Evolutionary conservation across 1,284 basidiomycete genomes (phyloP).

Genomic region (Naganishia albida): DNA sequence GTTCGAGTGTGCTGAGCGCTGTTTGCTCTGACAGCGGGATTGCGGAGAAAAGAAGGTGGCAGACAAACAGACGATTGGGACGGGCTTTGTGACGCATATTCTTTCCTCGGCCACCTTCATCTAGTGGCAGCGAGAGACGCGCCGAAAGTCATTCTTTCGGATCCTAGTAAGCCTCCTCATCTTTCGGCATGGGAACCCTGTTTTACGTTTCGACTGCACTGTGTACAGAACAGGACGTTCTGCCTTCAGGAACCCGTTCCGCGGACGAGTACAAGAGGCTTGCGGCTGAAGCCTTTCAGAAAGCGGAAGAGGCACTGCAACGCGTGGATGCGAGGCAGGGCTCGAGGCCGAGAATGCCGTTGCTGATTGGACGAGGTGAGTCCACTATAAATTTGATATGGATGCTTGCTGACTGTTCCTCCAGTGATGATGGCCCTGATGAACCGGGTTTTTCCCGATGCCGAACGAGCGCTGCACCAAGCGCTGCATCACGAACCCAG

Average conservation of each 20-base stretch:
- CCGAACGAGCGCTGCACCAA: conserved; percentile 74
- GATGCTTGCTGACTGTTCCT: not conserved
- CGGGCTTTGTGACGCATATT: conserved; percentile 62
- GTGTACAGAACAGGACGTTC: conserved; percentile 67
- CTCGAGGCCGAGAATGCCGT: conserved; percentile 66
- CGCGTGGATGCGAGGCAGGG: conserved; percentile 62
- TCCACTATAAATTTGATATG: conserved; percentile 21
- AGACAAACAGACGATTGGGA: not conserved
- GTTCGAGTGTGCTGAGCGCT: not conserved
- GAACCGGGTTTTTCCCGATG: conserved; percentile 73
- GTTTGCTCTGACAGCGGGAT: not conserved
- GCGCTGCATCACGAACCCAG: conserved; percentile 76
- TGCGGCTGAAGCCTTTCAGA: conserved; percentile 25
- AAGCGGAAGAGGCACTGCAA: conserved; percentile 23
- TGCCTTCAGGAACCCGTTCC: conserved; percentile 61
- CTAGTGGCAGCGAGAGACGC: conserved; percentile 74
- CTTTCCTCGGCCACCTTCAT: conserved; percentile 78
- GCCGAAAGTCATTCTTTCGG: conserved; percentile 71
- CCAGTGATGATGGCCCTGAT: conserved; percentile 79
- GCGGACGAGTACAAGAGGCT: conserved; percentile 17
- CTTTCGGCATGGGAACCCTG: not conserved
- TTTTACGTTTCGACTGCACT: not conserved
- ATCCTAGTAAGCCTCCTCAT: conserved; percentile 65
- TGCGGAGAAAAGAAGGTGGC: not conserved
- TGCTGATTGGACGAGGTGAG: conserved; percentile 43